Evolutionary conservation across 2,329 filamentous ascomycete genomes (phyloP).

Genomic region (Colletotrichum lini): DNA sequence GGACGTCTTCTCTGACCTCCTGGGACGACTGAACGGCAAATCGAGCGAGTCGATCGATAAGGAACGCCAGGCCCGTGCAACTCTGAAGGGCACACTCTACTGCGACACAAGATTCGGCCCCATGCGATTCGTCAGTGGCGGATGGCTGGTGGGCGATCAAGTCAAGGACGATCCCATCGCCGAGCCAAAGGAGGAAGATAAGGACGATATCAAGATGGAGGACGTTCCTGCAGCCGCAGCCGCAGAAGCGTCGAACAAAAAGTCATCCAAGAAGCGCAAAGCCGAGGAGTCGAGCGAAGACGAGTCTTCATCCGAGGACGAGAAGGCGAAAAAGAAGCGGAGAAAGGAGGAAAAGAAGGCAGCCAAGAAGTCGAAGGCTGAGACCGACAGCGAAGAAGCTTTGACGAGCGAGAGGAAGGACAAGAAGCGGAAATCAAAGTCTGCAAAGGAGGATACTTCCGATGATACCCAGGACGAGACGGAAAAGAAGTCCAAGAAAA

Average conservation of each 20-base stretch:
- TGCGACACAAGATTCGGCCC: slow-evolving; percentile 82
- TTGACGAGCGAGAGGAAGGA: slow-evolving; percentile 53
- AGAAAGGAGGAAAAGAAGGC: slow-evolving; percentile 55
- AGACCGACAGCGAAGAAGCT: slow-evolving; percentile 40
- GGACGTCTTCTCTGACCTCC: slow-evolving; percentile 86
- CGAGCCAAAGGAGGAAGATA: slow-evolving; percentile 44
- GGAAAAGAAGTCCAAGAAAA: slow-evolving; percentile 47
- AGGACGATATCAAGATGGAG: slow-evolving; percentile 45
- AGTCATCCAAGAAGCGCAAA: slow-evolving; percentile 64
- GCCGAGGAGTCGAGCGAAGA: slow-evolving; percentile 53
- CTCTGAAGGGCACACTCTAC: slow-evolving; percentile 81
- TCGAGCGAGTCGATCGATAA: slow-evolving; percentile 79
- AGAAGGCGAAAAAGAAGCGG: slow-evolving; percentile 55
- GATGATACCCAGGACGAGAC: slow-evolving; percentile 46
- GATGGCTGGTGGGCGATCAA: slow-evolving; percentile 74
- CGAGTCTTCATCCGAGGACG: slow-evolving; percentile 49
- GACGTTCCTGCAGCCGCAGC: slow-evolving; percentile 45
- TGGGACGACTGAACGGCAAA: slow-evolving; percentile 92
- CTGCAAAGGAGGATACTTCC: slow-evolving; percentile 48
- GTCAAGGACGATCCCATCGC: slow-evolving; percentile 62
- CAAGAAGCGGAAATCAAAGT: slow-evolving; percentile 58
- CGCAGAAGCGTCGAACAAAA: slow-evolving; percentile 56
- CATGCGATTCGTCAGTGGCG: slow-evolving; percentile 91
- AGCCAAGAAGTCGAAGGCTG: slow-evolving; percentile 48
- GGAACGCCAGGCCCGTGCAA: slow-evolving; percentile 77